Conservation (phyloP, 2,329 filamentous ascomycete genomes). For the Aspergillus amoenus region DNA sequence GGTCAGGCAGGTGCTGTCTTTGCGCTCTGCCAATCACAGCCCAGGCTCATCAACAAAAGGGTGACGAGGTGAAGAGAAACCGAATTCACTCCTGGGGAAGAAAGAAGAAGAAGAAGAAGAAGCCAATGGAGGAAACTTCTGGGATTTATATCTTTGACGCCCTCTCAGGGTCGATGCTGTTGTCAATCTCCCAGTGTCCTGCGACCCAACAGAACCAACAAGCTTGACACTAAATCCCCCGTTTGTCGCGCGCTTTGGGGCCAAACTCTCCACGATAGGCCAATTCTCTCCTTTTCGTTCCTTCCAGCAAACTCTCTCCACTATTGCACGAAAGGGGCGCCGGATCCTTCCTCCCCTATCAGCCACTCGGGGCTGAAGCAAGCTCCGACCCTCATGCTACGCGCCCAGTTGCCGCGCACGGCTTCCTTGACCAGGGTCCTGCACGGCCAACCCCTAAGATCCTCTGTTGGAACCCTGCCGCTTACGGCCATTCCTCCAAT, state of each 20-base stretch:
- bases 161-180: neutral
- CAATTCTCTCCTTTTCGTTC: neutral
- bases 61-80: neutral
- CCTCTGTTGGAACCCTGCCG: conserved; percentile 2
- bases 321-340: conserved; percentile 3
- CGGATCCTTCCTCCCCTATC: conserved; percentile 4
- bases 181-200: neutral
- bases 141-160: conserved; percentile 1
- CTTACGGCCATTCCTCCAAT: neutral
- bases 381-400: conserved; percentile 17
- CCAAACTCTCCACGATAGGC: conserved; percentile 4
- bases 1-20: neutral
- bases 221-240: conserved; percentile 7
- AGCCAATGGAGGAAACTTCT: neutral
- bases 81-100: conserved; percentile 1
- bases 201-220: conserved; percentile 5
- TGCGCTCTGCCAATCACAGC: conserved; percentile 1
- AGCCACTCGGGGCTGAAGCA: conserved; percentile 4
- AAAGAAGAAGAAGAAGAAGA: no score
- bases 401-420: conserved; percentile 19
- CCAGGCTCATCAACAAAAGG: conserved; percentile 1
- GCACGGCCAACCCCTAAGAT: conserved; percentile 4
- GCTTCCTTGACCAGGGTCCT: conserved; percentile 6
- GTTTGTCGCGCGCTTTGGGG: conserved; percentile 24
- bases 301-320: neutral